Evolutionary conservation across 2,329 filamentous ascomycete species (phyloP).

Genomic region (Sphaerostilbella broomeana): DNA sequence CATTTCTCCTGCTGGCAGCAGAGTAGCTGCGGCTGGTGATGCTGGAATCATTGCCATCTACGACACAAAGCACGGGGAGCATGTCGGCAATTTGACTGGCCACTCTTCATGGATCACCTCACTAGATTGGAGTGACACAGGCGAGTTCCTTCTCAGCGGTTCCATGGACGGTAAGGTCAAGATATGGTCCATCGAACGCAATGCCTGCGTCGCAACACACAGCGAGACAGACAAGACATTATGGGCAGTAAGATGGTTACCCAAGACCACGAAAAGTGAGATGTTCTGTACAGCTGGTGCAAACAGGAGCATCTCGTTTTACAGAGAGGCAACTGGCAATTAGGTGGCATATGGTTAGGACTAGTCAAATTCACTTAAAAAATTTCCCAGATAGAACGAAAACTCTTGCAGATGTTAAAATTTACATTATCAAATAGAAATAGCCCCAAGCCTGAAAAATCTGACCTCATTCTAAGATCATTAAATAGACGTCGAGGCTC

Average conservation of each 20-base stretch:
- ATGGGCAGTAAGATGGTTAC: conserved; percentile 80
- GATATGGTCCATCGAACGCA: conserved; percentile 85
- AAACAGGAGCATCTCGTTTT: conserved; percentile 70
- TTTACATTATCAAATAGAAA: too few species aligned
- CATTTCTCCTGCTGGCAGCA: conserved; percentile 79
- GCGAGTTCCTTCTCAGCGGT: conserved; percentile 83
- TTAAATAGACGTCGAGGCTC: too few species aligned
- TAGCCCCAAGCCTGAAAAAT: too few species aligned
- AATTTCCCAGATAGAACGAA: not conserved
- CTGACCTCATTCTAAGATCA: too few species aligned
- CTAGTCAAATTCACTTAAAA: not conserved
- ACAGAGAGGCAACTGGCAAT: conserved; percentile 72
- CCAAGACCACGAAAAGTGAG: conserved; percentile 60
- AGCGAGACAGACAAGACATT: conserved; percentile 80
- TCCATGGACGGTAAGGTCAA: conserved; percentile 91
- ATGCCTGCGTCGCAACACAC: conserved; percentile 84
- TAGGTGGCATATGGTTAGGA: conserved; percentile 32
- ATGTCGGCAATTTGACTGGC: conserved; percentile 75
- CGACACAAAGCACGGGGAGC: conserved; percentile 86
- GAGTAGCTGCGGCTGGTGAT: conserved; percentile 86
- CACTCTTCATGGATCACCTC: conserved; percentile 85
- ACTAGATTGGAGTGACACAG: conserved; percentile 87
- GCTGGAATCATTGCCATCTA: conserved; percentile 84
- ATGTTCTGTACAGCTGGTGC: conserved; percentile 75
- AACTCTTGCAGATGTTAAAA: too few species aligned